Conservation (phyloP, 2,329 filamentous ascomycete species). For the Colletotrichum orchidophilum region DNA sequence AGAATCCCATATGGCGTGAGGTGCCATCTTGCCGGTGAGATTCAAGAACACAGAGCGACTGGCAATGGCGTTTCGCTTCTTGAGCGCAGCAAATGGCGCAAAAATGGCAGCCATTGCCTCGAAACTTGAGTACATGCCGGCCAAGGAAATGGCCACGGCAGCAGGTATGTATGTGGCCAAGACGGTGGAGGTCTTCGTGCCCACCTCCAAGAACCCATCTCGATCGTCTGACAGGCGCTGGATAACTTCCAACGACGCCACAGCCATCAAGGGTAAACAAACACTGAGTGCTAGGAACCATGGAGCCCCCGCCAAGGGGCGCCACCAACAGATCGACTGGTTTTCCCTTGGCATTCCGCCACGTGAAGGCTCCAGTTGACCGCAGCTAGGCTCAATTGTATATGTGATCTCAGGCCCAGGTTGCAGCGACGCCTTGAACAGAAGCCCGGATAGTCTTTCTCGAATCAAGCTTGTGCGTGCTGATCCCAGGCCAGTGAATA, state of each 20-base stretch:
- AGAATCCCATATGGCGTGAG: constrained; percentile 35
- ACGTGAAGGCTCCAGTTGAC: background rate
- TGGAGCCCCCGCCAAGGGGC: constrained; percentile 33
- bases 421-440: background rate
- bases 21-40: constrained; percentile 36
- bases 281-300: constrained; percentile 40
- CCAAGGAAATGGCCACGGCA: constrained; percentile 21
- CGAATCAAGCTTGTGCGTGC: background rate
- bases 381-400: background rate
- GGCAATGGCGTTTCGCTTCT: constrained; percentile 34
- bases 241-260: constrained; percentile 36
- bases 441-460: background rate
- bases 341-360: background rate
- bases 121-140: constrained; percentile 37
- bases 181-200: constrained; percentile 33
- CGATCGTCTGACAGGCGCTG: constrained; percentile 39
- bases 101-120: constrained; percentile 37
- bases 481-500: background rate
- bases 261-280: constrained; percentile 36
- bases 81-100: constrained; percentile 37
- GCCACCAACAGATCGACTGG: constrained; percentile 35
- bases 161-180: constrained; percentile 43
- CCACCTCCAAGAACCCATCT: constrained; percentile 38
- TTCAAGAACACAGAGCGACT: constrained; percentile 35
- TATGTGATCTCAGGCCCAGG: constrained; percentile 5